Percentiles rank a stretch among this genome's conserved stretches.
Evolutionary conservation across 228 moss, liverwort and hornwort genomes (phyloP).

Genomic region (Sphagnum fallax): DNA sequence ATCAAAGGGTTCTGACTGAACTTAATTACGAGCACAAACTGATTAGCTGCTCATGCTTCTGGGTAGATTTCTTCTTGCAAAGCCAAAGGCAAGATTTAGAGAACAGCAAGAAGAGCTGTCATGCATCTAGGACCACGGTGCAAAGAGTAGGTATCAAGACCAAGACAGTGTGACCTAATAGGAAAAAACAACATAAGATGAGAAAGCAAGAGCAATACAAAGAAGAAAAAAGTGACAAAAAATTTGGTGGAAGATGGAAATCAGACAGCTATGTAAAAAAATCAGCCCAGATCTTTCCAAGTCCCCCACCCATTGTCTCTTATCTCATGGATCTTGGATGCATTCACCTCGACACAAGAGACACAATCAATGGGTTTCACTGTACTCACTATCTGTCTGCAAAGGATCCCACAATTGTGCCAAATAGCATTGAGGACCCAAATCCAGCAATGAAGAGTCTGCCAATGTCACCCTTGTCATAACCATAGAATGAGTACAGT

Average conservation of each 20-base stretch:
- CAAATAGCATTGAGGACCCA: slow-evolving; percentile 71
- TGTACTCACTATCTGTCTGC: slow-evolving; percentile 63
- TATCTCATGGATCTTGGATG: no score
- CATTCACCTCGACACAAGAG: no score
- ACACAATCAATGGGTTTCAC: no score
- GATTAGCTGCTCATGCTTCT: no score
- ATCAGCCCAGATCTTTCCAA: no score
- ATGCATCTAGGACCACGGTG: neutral
- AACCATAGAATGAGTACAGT: slow-evolving; percentile 42
- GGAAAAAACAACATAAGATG: no score
- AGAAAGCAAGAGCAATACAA: no score
- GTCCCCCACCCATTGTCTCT: no score
- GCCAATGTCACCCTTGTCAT: slow-evolving; percentile 51
- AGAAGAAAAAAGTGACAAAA: no score
- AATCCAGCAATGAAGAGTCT: slow-evolving; percentile 69
- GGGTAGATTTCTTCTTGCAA: neutral
- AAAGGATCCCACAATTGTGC: slow-evolving; percentile 69
- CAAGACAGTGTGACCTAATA: no score
- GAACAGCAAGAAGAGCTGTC: neutral
- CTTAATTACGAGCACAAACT: no score
- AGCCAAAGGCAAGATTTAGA: neutral
- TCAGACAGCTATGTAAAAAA: neutral
- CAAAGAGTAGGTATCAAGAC: neutral
- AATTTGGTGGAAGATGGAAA: neutral
- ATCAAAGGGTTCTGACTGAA: no score